A percentile compares a stretch with the other conserved stretches of the same genome.
Evolutionary conservation across 352 stramenopile species (phyloP).

Genomic region (Phytophthora boehmeriae): DNA sequence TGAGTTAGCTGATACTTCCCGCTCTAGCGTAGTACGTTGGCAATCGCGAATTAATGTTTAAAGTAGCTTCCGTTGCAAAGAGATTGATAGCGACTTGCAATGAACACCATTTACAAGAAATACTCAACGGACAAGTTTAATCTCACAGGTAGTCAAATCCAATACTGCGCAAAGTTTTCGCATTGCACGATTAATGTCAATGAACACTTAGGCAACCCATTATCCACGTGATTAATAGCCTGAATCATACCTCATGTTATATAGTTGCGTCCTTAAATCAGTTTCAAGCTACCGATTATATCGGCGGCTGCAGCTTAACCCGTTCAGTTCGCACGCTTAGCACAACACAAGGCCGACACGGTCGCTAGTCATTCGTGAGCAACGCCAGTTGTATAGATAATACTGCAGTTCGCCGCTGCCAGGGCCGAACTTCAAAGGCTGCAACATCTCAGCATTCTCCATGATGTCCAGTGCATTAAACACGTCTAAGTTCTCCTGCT

Average conservation of each 20-base stretch:
- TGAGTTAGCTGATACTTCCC: background rate
- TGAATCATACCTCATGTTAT: too few species aligned
- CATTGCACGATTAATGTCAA: background rate
- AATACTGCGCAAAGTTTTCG: too few species aligned
- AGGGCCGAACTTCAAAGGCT: conserved; percentile 66
- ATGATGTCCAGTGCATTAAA: conserved; percentile 79
- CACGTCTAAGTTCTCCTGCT: conserved; percentile 58
- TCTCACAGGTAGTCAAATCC: too few species aligned
- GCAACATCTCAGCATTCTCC: conserved; percentile 63
- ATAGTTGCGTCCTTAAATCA: too few species aligned
- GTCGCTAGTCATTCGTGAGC: conserved; percentile 56
- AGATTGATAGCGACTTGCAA: background rate
- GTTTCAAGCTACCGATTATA: too few species aligned
- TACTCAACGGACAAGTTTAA: too few species aligned
- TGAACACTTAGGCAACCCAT: background rate
- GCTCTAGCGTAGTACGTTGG: background rate
- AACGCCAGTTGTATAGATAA: conserved; percentile 85
- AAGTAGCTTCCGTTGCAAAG: background rate
- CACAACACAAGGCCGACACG: conserved; percentile 65
- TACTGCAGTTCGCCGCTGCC: conserved; percentile 72
- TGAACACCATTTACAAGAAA: too few species aligned
- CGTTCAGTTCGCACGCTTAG: conserved; percentile 10
- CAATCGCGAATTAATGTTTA: too few species aligned
- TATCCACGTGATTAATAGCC: too few species aligned
- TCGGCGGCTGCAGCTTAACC: conserved; percentile 51